These are phyloP conservation scores for Chamaecrista fasciculata DNA, from an alignment of 306 rosid species.

Conservation along the genomic window DNA sequence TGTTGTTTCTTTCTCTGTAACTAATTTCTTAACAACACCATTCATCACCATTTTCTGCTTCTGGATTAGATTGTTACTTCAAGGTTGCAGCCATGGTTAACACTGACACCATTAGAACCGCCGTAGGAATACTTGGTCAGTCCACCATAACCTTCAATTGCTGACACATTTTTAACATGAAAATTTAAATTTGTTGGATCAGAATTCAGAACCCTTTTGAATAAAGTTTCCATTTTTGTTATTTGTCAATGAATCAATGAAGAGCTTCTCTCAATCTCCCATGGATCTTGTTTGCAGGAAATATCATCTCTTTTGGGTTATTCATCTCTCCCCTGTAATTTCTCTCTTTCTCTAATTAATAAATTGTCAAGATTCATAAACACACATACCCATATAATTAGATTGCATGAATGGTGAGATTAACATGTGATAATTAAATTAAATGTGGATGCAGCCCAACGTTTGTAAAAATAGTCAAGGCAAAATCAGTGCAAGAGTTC, in stretches of 20 bases:
- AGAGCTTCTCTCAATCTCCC: background rate
- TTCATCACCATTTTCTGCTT: background rate
- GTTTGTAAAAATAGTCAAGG: constrained; percentile 46
- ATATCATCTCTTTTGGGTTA: constrained; percentile 61
- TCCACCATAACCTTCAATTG: background rate
- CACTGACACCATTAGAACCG: constrained; percentile 20
- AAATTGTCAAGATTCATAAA: background rate
- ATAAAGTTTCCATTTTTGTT: background rate
- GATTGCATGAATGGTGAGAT: background rate
- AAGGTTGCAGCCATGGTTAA: constrained; percentile 36
- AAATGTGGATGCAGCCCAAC: constrained; percentile 66
- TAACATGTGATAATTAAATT: background rate
- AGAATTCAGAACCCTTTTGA: background rate
- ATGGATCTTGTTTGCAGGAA: constrained; percentile 56
- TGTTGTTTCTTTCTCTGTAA: too few relatives aligned
- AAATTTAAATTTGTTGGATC: too few relatives aligned
- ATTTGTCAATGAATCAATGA: background rate
- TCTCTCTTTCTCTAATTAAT: background rate
- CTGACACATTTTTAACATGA: too few relatives aligned
- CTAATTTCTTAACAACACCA: too few relatives aligned
- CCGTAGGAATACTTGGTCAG: constrained; percentile 56
- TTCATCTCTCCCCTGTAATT: constrained; percentile 80
- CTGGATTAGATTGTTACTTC: constrained; percentile 1
- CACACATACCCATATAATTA: background rate
- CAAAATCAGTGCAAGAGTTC: constrained; percentile 64